phyloP scores from a whole-genome alignment of 306 rosid species.

The Acacia acuminata region DNA sequence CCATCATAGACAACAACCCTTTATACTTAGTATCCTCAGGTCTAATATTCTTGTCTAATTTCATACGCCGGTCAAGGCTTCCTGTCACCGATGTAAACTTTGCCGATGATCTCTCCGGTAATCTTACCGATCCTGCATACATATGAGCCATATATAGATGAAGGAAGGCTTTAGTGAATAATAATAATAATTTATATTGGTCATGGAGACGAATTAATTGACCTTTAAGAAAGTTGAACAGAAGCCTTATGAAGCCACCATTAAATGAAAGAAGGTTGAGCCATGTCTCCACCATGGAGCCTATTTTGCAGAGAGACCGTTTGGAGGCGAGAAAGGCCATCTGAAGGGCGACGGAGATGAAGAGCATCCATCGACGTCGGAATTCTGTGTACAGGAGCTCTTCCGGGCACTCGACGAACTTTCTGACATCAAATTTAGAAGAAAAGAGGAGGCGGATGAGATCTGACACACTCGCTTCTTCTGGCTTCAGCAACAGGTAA shows the following conservation, averaged over 20 bases:
- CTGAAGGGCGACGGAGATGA: slow-evolving; percentile 53
- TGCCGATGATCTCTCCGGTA: slow-evolving; percentile 34
- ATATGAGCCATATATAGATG: not conserved
- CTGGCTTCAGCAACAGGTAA: slow-evolving; percentile 52
- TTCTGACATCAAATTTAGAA: slow-evolving; percentile 33
- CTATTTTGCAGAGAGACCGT: slow-evolving; percentile 37
- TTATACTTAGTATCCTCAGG: slow-evolving; percentile 31
- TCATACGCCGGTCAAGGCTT: slow-evolving; percentile 35
- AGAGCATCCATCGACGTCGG: slow-evolving; percentile 64
- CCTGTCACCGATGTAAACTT: slow-evolving; percentile 27
- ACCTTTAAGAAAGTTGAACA: slow-evolving; percentile 51
- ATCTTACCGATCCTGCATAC: slow-evolving; percentile 34
- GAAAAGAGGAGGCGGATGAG: slow-evolving; percentile 45
- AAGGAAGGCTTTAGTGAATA: not conserved
- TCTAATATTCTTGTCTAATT: slow-evolving; percentile 40
- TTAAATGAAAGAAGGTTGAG: slow-evolving; percentile 58
- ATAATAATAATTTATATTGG: not conserved
- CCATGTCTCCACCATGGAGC: slow-evolving; percentile 37
- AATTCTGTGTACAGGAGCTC: slow-evolving; percentile 20
- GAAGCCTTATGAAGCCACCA: slow-evolving; percentile 56
- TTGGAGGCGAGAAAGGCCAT: slow-evolving; percentile 21
- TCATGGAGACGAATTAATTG: not conserved
- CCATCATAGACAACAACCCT: slow-evolving; percentile 41
- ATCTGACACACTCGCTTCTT: slow-evolving; percentile 47
- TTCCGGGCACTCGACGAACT: slow-evolving; percentile 49